Percentiles rank a stretch among this genome's conserved stretches.
Conservation (phyloP, 495 filamentous ascomycete genomes). For the Hapsidospora chrysogenum region DNA sequence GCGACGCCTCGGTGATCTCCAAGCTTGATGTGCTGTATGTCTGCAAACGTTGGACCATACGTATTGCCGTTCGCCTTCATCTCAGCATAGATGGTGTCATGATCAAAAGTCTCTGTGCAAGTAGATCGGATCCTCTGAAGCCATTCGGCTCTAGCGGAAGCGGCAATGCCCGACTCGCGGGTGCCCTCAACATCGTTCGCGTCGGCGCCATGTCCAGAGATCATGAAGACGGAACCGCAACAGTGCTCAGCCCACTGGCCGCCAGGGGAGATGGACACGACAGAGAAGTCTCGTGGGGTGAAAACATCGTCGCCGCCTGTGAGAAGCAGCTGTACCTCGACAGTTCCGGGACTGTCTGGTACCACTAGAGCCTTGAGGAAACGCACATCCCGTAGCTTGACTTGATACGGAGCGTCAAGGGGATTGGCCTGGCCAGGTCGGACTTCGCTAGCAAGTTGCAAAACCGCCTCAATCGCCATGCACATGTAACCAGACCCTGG, state of each 20-base stretch:
- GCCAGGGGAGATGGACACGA: not conserved
- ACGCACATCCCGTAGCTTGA: constrained; percentile 10
- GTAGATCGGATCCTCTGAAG: too few relatives aligned
- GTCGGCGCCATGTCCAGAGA: too few relatives aligned
- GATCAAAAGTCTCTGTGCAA: not conserved
- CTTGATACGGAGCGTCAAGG: constrained; percentile 11
- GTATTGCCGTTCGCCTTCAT: too few relatives aligned
- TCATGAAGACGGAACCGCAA: not conserved
- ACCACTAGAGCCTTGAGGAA: constrained; percentile 14
- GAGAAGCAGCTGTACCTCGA: not conserved
- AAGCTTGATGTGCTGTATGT: too few relatives aligned
- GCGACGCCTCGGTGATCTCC: too few relatives aligned
- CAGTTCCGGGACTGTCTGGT: constrained; percentile 1
- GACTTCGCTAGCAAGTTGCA: constrained; percentile 10
- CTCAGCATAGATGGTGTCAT: too few relatives aligned
- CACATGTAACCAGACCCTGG: constrained; percentile 27
- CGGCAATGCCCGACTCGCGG: not conserved
- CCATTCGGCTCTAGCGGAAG: too few relatives aligned
- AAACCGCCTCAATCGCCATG: constrained; percentile 30
- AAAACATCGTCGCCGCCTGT: constrained; percentile 3
- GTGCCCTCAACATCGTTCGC: not conserved
- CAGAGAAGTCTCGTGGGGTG: not conserved
- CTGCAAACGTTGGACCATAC: too few relatives aligned
- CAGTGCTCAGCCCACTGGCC: not conserved
- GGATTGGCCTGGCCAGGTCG: constrained; percentile 6